Evolutionary conservation across 2,329 filamentous ascomycete genomes (phyloP).

Genomic region (Xylariales sp.): DNA sequence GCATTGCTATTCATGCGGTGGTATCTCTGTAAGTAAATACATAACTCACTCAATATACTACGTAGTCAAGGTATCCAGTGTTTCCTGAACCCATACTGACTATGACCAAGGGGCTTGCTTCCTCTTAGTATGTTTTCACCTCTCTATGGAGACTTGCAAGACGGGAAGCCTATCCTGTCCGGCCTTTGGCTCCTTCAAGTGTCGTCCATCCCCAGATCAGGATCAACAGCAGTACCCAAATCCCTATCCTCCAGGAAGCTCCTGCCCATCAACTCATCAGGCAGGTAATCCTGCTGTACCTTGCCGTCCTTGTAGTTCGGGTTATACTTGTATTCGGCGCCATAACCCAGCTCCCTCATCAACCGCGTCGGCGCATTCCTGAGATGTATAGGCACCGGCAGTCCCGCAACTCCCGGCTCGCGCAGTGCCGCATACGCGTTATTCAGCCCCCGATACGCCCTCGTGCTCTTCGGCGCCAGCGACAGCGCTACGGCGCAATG

Average conservation of each 20-base stretch:
- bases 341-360: conserved; percentile 91
- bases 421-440: conserved; percentile 74
- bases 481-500: conserved; percentile 81
- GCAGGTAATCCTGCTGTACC: conserved; percentile 88
- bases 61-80: too few relatives aligned
- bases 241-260: conserved; percentile 76
- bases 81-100: too few relatives aligned
- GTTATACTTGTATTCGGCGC: conserved; percentile 93
- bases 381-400: conserved; percentile 83
- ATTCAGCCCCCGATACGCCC: conserved; percentile 76
- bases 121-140: too few relatives aligned
- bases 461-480: conserved; percentile 78
- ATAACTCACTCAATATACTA: too few relatives aligned
- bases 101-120: too few relatives aligned
- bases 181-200: too few relatives aligned
- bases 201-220: conserved; percentile 52
- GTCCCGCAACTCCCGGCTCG: conserved; percentile 75
- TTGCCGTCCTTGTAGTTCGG: conserved; percentile 79
- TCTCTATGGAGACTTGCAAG: too few relatives aligned
- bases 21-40: too few relatives aligned
- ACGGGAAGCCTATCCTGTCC: too few relatives aligned
- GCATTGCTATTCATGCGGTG: too few relatives aligned
- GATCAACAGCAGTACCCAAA: conserved; percentile 73
- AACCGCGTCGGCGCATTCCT: conserved; percentile 87
- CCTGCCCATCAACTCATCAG: conserved; percentile 65